Conservation (phyloP, 1,284 basidiomycete genomes). For the Sporisorium graminicola region DNA sequence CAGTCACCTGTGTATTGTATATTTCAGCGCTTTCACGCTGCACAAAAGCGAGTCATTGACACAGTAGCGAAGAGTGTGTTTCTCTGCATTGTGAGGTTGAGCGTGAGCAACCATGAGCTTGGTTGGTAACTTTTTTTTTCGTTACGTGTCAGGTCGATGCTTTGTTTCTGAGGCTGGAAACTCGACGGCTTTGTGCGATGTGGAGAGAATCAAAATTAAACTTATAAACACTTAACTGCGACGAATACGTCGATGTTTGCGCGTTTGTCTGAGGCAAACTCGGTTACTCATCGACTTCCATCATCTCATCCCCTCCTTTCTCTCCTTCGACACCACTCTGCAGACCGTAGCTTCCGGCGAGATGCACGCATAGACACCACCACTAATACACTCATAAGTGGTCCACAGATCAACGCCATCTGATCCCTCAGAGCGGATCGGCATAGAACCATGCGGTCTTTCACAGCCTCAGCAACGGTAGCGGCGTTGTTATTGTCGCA, state of each 20-base stretch:
- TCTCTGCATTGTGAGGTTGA: not conserved
- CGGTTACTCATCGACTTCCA: not conserved
- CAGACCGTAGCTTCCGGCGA: not conserved
- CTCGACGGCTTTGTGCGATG: not conserved
- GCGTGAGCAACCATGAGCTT: not conserved
- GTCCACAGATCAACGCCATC: not conserved
- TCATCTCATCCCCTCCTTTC: not conserved
- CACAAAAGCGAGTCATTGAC: not conserved
- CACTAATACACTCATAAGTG: too few species aligned
- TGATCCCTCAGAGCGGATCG: not conserved
- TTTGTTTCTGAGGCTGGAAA: not conserved
- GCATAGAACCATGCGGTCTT: slow-evolving; percentile 4
- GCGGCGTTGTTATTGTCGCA: slow-evolving; percentile 20
- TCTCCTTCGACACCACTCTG: not conserved
- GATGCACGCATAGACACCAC: slow-evolving; percentile 10
- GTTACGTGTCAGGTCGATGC: not conserved
- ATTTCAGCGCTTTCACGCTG: not conserved
- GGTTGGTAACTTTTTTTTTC: too few species aligned
- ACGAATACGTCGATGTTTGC: not conserved
- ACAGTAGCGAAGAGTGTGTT: not conserved
- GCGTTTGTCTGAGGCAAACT: slow-evolving; percentile 1
- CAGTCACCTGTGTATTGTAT: not conserved
- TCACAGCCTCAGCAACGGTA: slow-evolving; percentile 10
- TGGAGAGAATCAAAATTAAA: not conserved
- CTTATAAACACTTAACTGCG: not conserved